These are phyloP conservation scores for Juncus effusus DNA, from an alignment of 176 grass and related monocot species.

Conservation along the genomic window DNA sequence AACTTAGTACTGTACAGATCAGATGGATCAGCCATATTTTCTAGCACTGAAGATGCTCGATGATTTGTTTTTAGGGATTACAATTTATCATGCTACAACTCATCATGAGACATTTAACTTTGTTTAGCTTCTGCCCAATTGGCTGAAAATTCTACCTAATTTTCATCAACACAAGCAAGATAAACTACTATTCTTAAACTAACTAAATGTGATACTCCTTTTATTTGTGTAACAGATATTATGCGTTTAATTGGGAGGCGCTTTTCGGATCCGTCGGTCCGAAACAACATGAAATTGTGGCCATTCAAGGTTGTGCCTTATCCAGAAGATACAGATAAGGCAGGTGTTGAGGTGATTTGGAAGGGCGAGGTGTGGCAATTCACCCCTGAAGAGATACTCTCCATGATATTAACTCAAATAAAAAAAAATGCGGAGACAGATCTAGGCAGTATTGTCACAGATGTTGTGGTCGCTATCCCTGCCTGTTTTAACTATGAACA, in stretches of 20 bases:
- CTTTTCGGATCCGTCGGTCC: conserved; percentile 19
- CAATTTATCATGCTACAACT: no score
- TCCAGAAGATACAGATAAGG: conserved; percentile 18
- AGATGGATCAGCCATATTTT: no score
- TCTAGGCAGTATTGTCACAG: conserved; percentile 21
- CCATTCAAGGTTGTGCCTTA: conserved; percentile 28
- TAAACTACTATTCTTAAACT: no score
- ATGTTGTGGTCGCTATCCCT: conserved; percentile 29
- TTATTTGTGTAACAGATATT: conserved; percentile 11
- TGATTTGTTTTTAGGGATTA: no score
- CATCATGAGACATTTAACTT: no score
- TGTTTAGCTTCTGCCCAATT: no score
- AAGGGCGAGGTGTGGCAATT: conserved; percentile 33
- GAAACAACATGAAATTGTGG: conserved; percentile 33
- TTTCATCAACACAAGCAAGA: no score
- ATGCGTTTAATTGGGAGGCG: conserved; percentile 34
- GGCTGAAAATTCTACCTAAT: no score
- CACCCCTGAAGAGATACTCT: conserved; percentile 30
- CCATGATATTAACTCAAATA: conserved; percentile 31
- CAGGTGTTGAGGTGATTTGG: conserved; percentile 25
- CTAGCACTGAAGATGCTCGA: no score
- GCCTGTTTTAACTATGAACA: conserved; percentile 33
- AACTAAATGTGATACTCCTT: not conserved
- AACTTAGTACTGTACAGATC: no score
- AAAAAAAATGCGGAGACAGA: conserved; percentile 24